Base-by-base conservation (phyloP, 345 rosid species). In the Pistacia integerrima region DNA sequence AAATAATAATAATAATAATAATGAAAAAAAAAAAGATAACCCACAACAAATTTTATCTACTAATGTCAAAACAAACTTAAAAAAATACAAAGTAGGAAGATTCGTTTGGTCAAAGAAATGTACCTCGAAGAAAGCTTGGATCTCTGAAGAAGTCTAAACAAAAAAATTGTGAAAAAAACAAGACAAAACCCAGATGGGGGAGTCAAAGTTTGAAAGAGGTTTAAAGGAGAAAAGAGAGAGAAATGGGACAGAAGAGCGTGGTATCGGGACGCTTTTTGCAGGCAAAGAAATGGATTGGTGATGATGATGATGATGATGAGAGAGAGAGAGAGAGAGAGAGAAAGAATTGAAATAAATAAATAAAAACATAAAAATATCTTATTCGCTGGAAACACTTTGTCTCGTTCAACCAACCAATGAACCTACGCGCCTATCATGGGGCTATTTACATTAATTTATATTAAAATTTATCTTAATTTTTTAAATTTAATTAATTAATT, bases 51-150 rank as follows among this genome's bases (percentile, higher is more conserved):
- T 64, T 20, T 65, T 70, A 76, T 76, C 59, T 52, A 57, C 57
- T 51, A 59, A 48, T 18, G 30, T 36, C 20, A 73, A 25, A 57
- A 22, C 30, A 11, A 2, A 54, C 3, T 36, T 48, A 5, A 46
- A n/a, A 55, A 66, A 56, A 16, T 22, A 70, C 28, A 57, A 70
- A 70, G 33, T 20, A 12, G 20, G 58, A 14, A n/a, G 30, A 56
- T 65, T 17, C 20, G 33, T 44, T 9, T 11, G 57, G 57, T 25
- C 51, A 16, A 44, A 30, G n/a, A 54, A 44, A 77, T 36, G 78
- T 74, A 81, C 84, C 84, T 81, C 64, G 41, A 51, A 25, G 69
- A 74, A 75, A 14, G 8, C 36, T 59, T 22, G 76, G 83, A 76
- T 76, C 80, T 72, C 61, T 12, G 63, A 46, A 8, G 33, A 59